These are phyloP conservation scores for Macrophomina phaseolina DNA, from an alignment of 2,329 filamentous ascomycete genomes.

Conservation along the genomic window DNA sequence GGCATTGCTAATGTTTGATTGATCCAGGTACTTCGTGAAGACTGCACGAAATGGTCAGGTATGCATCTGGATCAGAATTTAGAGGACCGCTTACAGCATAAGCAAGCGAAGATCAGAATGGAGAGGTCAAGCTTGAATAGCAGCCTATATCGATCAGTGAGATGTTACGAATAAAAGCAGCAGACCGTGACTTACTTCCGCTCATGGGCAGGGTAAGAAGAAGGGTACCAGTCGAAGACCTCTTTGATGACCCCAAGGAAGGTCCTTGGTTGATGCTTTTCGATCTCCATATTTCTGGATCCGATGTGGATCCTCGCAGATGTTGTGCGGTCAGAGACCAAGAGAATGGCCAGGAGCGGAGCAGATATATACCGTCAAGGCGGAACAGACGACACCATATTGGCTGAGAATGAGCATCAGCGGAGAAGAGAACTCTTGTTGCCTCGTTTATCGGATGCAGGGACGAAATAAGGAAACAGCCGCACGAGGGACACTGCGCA, in stretches of 20 bases:
- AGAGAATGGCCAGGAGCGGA: neutral
- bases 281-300: neutral
- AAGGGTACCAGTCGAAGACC: slow-evolving; percentile 42
- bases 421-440: neutral
- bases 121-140: slow-evolving; percentile 45
- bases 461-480: neutral
- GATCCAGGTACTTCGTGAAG: slow-evolving; percentile 45
- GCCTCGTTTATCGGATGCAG: neutral
- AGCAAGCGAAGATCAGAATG: slow-evolving; percentile 43
- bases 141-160: slow-evolving; percentile 33
- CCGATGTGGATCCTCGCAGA: no score
- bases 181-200: slow-evolving; percentile 36
- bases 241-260: slow-evolving; percentile 28
- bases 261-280: slow-evolving; percentile 17
- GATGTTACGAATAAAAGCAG: slow-evolving; percentile 32
- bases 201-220: slow-evolving; percentile 43
- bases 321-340: neutral
- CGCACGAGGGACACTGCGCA: neutral
- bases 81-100: slow-evolving; percentile 40
- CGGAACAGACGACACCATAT: neutral
- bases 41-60: slow-evolving; percentile 31
- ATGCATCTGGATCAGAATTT: neutral
- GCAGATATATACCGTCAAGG: neutral
- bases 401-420: slow-evolving; percentile 12
- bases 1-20: slow-evolving; percentile 39